phyloP scores from a whole-genome alignment of 768 basidiomycete genomes.

The Scleroderma citrinum region DNA sequence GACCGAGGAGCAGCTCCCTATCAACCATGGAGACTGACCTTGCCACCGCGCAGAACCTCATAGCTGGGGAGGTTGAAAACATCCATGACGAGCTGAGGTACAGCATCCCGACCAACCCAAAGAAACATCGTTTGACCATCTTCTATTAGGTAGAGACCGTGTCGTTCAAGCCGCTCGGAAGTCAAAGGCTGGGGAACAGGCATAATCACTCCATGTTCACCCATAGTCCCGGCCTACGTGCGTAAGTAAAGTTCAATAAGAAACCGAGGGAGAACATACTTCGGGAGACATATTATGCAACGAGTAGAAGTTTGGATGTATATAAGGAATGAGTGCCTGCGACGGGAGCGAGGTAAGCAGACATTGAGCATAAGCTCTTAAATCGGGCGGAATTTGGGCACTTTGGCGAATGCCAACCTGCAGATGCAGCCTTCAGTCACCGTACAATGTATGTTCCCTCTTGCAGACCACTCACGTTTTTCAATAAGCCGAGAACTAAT shows the following conservation, averaged over 20 bases:
- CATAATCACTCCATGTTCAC: conserved; percentile 82
- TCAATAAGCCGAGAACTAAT: conserved; percentile 82
- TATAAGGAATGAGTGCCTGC: conserved; percentile 86
- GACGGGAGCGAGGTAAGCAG: conserved; percentile 87
- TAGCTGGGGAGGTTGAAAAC: conserved; percentile 90
- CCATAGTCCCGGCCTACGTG: conserved; percentile 79
- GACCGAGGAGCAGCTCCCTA: neutral
- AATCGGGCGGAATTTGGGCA: conserved; percentile 93
- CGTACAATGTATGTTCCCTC: neutral
- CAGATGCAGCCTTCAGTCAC: conserved; percentile 1
- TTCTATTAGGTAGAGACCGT: conserved; percentile 95
- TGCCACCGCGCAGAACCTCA: conserved; percentile 87
- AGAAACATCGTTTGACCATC: conserved; percentile 98
- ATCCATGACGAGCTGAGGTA: conserved; percentile 91
- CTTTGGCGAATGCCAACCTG: conserved; percentile 94
- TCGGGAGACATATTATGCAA: conserved; percentile 95
- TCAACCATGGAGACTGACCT: conserved; percentile 45
- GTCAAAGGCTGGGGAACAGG: conserved; percentile 87
- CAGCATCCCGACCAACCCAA: conserved; percentile 97
- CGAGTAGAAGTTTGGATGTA: conserved; percentile 94
- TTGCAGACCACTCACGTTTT: conserved; percentile 61
- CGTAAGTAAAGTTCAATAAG: conserved; percentile 3
- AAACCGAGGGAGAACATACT: conserved; percentile 32
- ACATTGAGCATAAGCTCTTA: conserved; percentile 91
- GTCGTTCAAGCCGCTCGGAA: conserved; percentile 90